Evolutionary conservation across 352 stramenopile species (phyloP), one percentile per base, ranked within the genome.

Genomic region (Phytophthora multivora): DNA sequence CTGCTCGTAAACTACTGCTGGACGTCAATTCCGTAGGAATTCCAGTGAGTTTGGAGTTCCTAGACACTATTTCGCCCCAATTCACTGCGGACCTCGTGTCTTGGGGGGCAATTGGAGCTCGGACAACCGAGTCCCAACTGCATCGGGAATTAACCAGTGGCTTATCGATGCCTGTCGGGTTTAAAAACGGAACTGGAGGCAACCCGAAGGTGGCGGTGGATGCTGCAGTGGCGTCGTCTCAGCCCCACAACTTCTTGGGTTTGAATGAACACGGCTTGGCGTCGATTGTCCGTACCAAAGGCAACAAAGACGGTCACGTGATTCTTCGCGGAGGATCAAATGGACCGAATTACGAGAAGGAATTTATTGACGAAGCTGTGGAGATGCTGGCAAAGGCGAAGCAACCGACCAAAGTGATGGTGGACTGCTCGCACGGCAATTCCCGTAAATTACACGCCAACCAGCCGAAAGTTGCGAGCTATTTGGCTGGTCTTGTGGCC

Each of bases 361-460:
- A 89, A 53, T 69, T 79, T 59, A 88, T 96, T 58, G 73, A 85
- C 31, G 75, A 83, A 51, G 79, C 79, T 26, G 80, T 79, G 5
- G 63, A 63, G 11, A 73, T 86, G 72, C 70, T 96, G 21, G 35
- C 68, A 18, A 90, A 90, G 64, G 78, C 79, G 36, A 76, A 86
- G 45, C 82, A 91, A 50, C 68, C 77, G 9, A 69, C 65, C 31
- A 91, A 91, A 62, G 75, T 96, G 73, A 94, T 96, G 88, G 71
- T 96, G 40, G 88, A 96, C 71, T 95, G 88, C 79, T 94, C 83
- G 39, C 88, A 96, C 71, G 88, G 88, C 55, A 96, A 96, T 75
- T 93, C 83, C 35, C 76, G 83, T 61, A 95, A 95, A 68, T 54
- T 86, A 39, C 87, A 94, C 69, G 58, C 73, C 28, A 96, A 96